Base-by-base conservation (phyloP, 2,329 filamentous ascomycete genomes). In the Calonectria hawksworthii region DNA sequence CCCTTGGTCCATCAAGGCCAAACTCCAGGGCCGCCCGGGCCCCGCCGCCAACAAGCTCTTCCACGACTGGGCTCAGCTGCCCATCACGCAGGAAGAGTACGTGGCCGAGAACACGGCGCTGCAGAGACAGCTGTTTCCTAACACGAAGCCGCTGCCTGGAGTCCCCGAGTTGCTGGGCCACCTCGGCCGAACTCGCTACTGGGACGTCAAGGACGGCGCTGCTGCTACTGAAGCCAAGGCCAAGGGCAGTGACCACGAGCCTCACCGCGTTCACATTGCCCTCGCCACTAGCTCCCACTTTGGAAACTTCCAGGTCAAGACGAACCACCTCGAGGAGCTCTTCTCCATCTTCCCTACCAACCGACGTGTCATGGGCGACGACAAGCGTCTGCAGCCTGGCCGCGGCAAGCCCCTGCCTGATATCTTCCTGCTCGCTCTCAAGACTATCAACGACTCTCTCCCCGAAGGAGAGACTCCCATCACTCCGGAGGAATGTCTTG, bases 1-100 rank as follows among this genome's bases (percentile, higher is more conserved):
- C n/a, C 96, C 97, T 0, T 99, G 97, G 97, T 92, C 92, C 75
- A 92, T 99, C 87, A 99, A 99, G 88, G 96, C 97, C 13, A 94
- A 95, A 85, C 88, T 99, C 14, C 90, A 92, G 80, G 91, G 91
- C 73, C 90, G 90, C 3, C 90, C 91, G 2, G 89, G 88, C 18
- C 87, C 88, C 26, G 85, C 85, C 10, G 89, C 90, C 74, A 90
- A 87, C 83, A 85, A 85, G 77, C 87, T 92, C 80, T 91, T 92
- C 83, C 90, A 93, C 82, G 89, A 93, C 66, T 99, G 96, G 96
- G 96, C 96, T 1, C 86, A 96, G 81, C 92, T 99, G 26, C 95
- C 96, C 77, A 94, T 98, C 79, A 84, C 92, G 0, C 84, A 88
- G 2, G 92, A 94, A 13, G 90, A 97, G 82, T 98, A 95, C 86